These are phyloP conservation scores for Xylaria palmicola DNA, from an alignment of 495 filamentous ascomycete genomes.

Conservation along the genomic window DNA sequence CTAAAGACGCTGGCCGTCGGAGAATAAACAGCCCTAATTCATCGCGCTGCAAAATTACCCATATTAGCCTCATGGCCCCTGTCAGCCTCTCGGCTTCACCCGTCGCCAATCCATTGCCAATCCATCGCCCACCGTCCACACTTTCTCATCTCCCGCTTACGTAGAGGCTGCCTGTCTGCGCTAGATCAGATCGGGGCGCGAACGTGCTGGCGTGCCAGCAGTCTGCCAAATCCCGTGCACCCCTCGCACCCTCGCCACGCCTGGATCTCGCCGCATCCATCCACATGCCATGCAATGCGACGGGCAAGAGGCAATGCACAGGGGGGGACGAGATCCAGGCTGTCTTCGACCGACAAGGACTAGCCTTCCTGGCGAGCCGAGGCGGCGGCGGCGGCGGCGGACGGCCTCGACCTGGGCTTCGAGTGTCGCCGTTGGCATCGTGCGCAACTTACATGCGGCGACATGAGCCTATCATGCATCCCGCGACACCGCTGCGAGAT, in stretches of 20 bases:
- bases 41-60: slow-evolving; percentile 13
- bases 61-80: slow-evolving; percentile 15
- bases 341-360: no score
- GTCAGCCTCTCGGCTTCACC: slow-evolving; percentile 1
- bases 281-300: slow-evolving; percentile 13
- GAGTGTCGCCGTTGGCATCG: neutral
- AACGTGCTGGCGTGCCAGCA: slow-evolving; percentile 4
- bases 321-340: neutral
- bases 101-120: neutral
- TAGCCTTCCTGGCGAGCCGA: neutral
- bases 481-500: neutral
- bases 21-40: slow-evolving; percentile 14
- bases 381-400: no score
- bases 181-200: neutral
- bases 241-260: neutral
- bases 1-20: neutral
- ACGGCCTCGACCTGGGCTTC: neutral
- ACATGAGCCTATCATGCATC: slow-evolving; percentile 9
- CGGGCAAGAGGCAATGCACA: neutral
- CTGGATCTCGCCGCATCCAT: slow-evolving; percentile 10
- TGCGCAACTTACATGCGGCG: neutral
- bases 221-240: neutral
- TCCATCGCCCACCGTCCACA: no score
- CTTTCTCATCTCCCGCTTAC: no score
- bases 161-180: no score